Evolutionary conservation across 345 rosid species (phyloP), one percentile per base, ranked within the genome.

Genomic region (Gossypium ekmanianum): DNA sequence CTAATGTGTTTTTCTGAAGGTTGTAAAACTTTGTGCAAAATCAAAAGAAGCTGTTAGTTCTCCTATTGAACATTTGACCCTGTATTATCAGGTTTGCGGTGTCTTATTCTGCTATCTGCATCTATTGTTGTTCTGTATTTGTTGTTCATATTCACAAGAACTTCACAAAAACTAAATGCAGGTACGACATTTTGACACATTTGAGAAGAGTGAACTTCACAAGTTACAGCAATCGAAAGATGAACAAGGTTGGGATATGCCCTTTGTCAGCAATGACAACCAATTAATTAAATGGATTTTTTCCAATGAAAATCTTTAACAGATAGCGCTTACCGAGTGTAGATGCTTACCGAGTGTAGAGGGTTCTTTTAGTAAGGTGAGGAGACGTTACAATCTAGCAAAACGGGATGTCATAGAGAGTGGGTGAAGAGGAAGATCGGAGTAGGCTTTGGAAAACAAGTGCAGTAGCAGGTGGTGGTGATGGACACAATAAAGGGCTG

Each of bases 41-140:
- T 96, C 99, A 68, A 93, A 98, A 85, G 98, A 96, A 85, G 98
- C 98, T 75, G 98, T 96, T 17, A 90, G 98, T 80, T 93, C 98
- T 74, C 99, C 99, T 54, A 94, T 96, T 78, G 98, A 96, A 86
- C 97, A 96, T 89, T 86, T 96, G 81, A 96, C 98, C 69, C 97
- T 96, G 74, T 98, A 96, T 77, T 93, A 96, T 89, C 99, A 96
- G 97, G 99, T 96, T 83, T 74, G 85, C 73, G 57, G 29, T 58
- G 44, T 79, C 68, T 55, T 62, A 24, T 74, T 73, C 29, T 47
- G 48, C 56, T 18, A 55, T 78, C 61, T 3, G 6, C 41, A 34
- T 34, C 41, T 34, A 34, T 29, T 44, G 41, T 10, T 61, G 45
- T 55, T 63, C 13, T 12, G 11, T 14, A 5, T 45, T 52, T 41